Base-by-base conservation (phyloP, 2,329 filamentous ascomycete species). In the Myriosclerotinia curreyana region DNA sequence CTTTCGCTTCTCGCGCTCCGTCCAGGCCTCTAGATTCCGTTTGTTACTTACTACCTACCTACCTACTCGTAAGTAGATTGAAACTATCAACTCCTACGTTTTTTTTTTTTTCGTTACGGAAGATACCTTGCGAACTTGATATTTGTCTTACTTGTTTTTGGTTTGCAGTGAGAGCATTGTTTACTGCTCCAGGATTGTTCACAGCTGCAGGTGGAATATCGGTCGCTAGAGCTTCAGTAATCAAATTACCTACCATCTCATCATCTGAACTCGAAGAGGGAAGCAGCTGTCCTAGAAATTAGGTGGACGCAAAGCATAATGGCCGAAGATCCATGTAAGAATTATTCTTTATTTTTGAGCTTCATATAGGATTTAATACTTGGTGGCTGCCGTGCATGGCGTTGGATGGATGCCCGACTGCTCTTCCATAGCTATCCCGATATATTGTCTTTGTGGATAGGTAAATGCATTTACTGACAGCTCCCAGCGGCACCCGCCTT, bases 401-500 rank as follows among this genome's bases (percentile, higher is more conserved):
- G 17, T 3, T 17, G 15, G 50, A 20, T 56, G n/a, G 17, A 28
- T 28, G 11, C 17, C 38, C n/a, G 7, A 56, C n/a, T 56, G 34
- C n/a, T 20, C n/a, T 58, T 22, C 17, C 20, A 58, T 62, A 14
- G 28, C 50, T 62, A 25, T 20, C 28, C 28, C 38, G 9, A 22
- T 15, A 34, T n/a, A 34, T n/a, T n/a, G 11, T 58, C 6, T 44
- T 31, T 59, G 25, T 34, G 46, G 20, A 44, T 44, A 20, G 25
- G 31, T 34, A 42, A 36, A 56, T 25, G 42, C 15, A 17, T 50
- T 46, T 48, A 62, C 71, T 73, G 61, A 73, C 66, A 50, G 46
- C 64, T 53, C 56, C 58, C 68, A 86, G 83, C 78, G 71, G 79
- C 80, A 69, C 86, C 88, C 68, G 89, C 88, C 77, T 84, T 96